Conservation (phyloP, 805 yeast genomes). For the Starmerella kuoi region DNA sequence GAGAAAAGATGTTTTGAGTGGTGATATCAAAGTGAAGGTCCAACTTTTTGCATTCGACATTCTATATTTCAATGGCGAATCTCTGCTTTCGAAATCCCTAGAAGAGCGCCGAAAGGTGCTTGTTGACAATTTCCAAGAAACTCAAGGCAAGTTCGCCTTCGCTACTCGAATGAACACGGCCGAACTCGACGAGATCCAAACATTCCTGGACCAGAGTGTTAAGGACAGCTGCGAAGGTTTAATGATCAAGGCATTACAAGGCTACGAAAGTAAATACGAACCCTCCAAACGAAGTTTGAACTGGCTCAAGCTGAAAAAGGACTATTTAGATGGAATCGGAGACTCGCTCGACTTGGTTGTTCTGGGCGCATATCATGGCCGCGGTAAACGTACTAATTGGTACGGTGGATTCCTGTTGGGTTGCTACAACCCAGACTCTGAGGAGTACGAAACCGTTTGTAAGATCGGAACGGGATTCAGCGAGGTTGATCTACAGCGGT, state of each 20-base stretch:
- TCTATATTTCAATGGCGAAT: conserved; percentile 58
- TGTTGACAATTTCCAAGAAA: conserved; percentile 42
- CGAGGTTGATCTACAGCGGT: conserved; percentile 59
- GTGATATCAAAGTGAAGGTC: conserved; percentile 79
- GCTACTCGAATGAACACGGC: conserved; percentile 66
- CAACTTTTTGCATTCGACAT: conserved; percentile 89
- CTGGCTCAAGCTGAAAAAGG: conserved; percentile 93
- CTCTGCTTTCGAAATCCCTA: conserved; percentile 55
- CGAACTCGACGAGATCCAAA: conserved; percentile 61
- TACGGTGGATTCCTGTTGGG: conserved; percentile 93
- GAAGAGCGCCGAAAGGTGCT: conserved; percentile 57
- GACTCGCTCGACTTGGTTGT: conserved; percentile 90
- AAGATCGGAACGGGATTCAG: conserved; percentile 96
- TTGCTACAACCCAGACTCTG: conserved; percentile 79
- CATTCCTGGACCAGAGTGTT: conserved; percentile 76
- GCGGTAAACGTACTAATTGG: conserved; percentile 87
- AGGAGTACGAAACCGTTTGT: conserved; percentile 89
- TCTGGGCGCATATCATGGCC: conserved; percentile 85
- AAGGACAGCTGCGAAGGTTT: conserved; percentile 88
- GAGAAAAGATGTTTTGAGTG: conserved; percentile 79
- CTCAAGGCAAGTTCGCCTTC: conserved; percentile 67
- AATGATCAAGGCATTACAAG: conserved; percentile 84
- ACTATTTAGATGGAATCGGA: conserved; percentile 88
- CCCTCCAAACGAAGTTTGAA: conserved; percentile 91
- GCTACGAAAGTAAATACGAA: conserved; percentile 71